Base-by-base conservation (phyloP, 2,329 filamentous ascomycete species). In the Ophiostoma angusticollis region DNA sequence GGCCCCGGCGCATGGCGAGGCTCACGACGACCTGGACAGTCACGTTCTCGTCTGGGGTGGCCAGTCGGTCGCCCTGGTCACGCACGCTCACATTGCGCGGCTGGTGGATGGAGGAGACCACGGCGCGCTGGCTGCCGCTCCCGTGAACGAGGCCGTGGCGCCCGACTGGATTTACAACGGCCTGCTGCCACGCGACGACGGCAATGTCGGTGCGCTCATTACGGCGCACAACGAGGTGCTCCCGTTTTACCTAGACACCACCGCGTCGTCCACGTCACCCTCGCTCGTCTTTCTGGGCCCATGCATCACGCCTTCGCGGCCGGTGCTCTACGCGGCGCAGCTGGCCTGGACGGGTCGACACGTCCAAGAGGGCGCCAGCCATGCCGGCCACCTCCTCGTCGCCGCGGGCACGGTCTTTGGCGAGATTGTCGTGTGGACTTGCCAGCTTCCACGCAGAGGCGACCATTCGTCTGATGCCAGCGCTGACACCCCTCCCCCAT, bases 391-490 rank as follows among this genome's bases (percentile, higher is more conserved):
- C 37, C 64, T 93, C 32, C 67, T 95, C 16, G 72, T 95, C 36
- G 84, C 85, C 6, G 83, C 83, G 3, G 91, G 91, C 1, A 96
- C 91, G 0, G 86, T 89, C 1, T 96, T 96, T 58, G 91, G 91
- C 3, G 87, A 96, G 57, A 82, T 98, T 24, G 67, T 95, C 27
- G 72, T 93, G 13, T 96, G 91, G 91, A 83, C 78, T 47, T 86
- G 75, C 49, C 33, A 49, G 68, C n/a, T 45, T 41, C 22, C 42
- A 7, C 7, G 12, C 1, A 24, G 14, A 6, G 3, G 12, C 17
- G 6, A 24, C 17, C 6, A 9, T 28, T 5, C 25, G 25, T n/a
- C n/a, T n/a, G n/a, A n/a, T n/a, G n/a, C n/a, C n/a, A n/a, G n/a
- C n/a, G n/a, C n/a, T n/a, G n/a, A n/a, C n/a, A n/a, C n/a, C n/a